A percentile compares a stretch with the other conserved stretches of the same genome.
Conservation (phyloP, 2,329 filamentous ascomycete genomes). For the Geosmithia putterillii region DNA sequence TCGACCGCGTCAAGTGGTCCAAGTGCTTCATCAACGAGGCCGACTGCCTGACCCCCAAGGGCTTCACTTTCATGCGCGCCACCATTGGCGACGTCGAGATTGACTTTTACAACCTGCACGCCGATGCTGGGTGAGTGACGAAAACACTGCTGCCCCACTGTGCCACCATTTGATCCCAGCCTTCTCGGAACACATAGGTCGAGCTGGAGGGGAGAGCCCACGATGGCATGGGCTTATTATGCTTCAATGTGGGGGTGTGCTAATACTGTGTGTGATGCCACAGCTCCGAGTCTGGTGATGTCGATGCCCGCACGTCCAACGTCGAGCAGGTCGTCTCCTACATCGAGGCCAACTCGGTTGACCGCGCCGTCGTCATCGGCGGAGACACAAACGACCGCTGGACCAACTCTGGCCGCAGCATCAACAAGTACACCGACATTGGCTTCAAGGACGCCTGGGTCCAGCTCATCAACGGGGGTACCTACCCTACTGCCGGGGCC, state of each 20-base stretch:
- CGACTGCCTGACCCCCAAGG: slow-evolving; percentile 58
- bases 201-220: not conserved
- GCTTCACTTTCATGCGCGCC: slow-evolving; percentile 55
- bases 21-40: slow-evolving; percentile 42
- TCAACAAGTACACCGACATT: slow-evolving; percentile 36
- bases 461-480: slow-evolving; percentile 34
- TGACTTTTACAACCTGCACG: slow-evolving; percentile 55
- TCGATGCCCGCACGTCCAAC: slow-evolving; percentile 43
- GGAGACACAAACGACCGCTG: slow-evolving; percentile 58
- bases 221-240: no score
- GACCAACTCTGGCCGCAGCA: slow-evolving; percentile 29
- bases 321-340: slow-evolving; percentile 45
- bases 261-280: no score
- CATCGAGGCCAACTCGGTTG: slow-evolving; percentile 40
- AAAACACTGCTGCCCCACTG: not conserved
- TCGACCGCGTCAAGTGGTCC: slow-evolving; percentile 45
- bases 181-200: no score
- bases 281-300: slow-evolving; percentile 36
- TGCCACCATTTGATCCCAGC: no score
- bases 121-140: slow-evolving; percentile 38
- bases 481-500: slow-evolving; percentile 28
- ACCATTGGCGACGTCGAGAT: slow-evolving; percentile 39
- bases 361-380: slow-evolving; percentile 50
- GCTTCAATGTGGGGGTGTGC: no score
- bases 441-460: slow-evolving; percentile 49